Evolutionary conservation across 129 eudicot genomes (phyloP), one percentile per base, ranked within the genome.

Genomic region (Chrysanthemum makinoi): DNA sequence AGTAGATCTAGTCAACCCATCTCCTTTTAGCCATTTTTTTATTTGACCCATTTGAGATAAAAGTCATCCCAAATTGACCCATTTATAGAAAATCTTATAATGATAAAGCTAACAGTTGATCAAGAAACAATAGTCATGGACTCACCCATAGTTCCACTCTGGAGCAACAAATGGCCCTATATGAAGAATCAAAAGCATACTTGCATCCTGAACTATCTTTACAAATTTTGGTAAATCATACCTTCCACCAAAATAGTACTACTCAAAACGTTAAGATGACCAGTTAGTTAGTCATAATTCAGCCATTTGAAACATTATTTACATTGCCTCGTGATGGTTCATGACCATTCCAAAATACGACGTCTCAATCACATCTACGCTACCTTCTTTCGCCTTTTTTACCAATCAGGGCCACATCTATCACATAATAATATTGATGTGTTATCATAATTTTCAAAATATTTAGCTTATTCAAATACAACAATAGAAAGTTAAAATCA

Each of bases 351-450:
- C 99, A 95, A 50, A 90, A 95, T 47, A 95, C 99, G 49, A 95
- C 44, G 99, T 87, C 43, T 95, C 99, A 1, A 95, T 90, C 62
- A 77, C 97, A 76, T 95, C 86, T 8, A 80, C 91, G 15, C 99
- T 97, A 72, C 97, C 99, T 80, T 95, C 94, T 83, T 95, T 95
- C 4, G 99, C 96, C 68, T 85, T 68, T 74, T 90, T 83, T 59
- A 95, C 94, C 65, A 95, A 75, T 50, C 96, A 89, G 11, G 99
- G 99, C 99, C 99, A 95, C 99, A 95, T 95, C 99, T 95, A 71
- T 74, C 9, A 19, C 50, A 72, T 35, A 35, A 35, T 35, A 35
- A 1, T 4, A 30, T 30, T 30, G 6, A 30, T 30, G 5, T 30
- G 3, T 35, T 35, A 35, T 35, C 43, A 35, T 5, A 39, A 39